phyloP scores from a whole-genome alignment of 257 asterid genomes.

The Fraxinus excelsior region DNA sequence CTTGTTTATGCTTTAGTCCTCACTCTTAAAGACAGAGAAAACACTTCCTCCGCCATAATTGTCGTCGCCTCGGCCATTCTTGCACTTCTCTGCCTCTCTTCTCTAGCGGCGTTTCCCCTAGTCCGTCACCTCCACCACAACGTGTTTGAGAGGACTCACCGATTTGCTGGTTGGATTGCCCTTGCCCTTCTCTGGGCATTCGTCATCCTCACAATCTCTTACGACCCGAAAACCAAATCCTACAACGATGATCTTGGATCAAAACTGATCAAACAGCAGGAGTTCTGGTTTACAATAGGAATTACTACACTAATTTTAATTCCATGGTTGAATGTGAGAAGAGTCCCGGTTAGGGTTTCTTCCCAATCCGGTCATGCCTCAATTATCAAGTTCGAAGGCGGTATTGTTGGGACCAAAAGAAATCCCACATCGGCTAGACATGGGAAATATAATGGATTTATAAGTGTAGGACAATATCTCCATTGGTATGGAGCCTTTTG shows the following conservation, averaged over 20 bases:
- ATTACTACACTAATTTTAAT: conserved; percentile 45
- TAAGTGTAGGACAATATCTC: too few species aligned
- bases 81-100: conserved; percentile 48
- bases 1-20: conserved; percentile 57
- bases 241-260: conserved; percentile 32
- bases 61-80: conserved; percentile 51
- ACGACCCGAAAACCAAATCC: conserved; percentile 46
- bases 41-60: conserved; percentile 49
- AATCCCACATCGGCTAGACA: too few species aligned
- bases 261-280: conserved; percentile 41
- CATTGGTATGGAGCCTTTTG: too few species aligned
- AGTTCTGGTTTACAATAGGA: conserved; percentile 54
- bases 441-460: too few species aligned
- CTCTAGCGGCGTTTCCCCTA: conserved; percentile 68
- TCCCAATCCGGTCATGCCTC: conserved; percentile 78
- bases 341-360: conserved; percentile 51
- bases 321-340: conserved; percentile 65
- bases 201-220: conserved; percentile 47
- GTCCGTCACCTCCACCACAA: conserved; percentile 86
- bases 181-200: conserved; percentile 61
- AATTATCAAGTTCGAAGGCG: conserved; percentile 64
- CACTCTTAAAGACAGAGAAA: conserved; percentile 44
- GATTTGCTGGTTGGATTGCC: conserved; percentile 66
- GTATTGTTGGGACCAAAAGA: conserved; percentile 58
- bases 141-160: conserved; percentile 62